A percentile compares a stretch with the other conserved stretches of the same genome.
These are phyloP conservation scores for Microstroma glucosiphilum DNA, from an alignment of 1,284 basidiomycete species.

Conservation along the genomic window DNA sequence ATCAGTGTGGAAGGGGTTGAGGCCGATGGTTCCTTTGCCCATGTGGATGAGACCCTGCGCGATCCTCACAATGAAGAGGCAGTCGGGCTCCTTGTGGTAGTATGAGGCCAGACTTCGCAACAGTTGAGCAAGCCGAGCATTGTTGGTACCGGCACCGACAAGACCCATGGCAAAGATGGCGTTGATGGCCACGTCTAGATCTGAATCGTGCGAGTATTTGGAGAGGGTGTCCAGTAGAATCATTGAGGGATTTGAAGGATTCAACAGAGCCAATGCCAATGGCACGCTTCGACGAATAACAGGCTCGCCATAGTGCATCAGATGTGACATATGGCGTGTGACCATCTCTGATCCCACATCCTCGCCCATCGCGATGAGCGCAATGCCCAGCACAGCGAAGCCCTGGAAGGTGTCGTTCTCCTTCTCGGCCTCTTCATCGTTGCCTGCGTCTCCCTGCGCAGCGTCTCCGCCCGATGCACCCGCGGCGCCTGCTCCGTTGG, in stretches of 20 bases:
- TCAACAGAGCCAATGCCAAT: constrained; percentile 87
- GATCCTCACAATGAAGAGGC: constrained; percentile 91
- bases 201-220: constrained; percentile 99
- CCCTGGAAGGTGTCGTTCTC: constrained; percentile 81
- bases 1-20: constrained; percentile 96
- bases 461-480: constrained; percentile 52
- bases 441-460: constrained; percentile 20
- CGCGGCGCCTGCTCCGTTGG: constrained; percentile 40
- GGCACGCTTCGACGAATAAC: constrained; percentile 89
- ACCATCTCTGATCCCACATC: constrained; percentile 90
- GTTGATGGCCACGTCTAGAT: constrained; percentile 89
- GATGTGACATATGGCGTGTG: constrained; percentile 46
- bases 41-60: constrained; percentile 95
- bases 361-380: constrained; percentile 95
- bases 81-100: constrained; percentile 95
- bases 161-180: constrained; percentile 99
- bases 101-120: constrained; percentile 90
- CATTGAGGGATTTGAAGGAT: constrained; percentile 92
- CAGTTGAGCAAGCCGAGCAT: constrained; percentile 95
- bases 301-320: constrained; percentile 96
- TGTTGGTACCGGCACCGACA: constrained; percentile 95
- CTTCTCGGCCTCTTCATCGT: constrained; percentile 57
- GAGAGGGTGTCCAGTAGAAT: constrained; percentile 93
- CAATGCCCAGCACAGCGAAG: constrained; percentile 88
- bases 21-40: constrained; percentile 97